Percentiles rank a stretch among this genome's conserved stretches.
These are phyloP conservation scores for Fragaria vesca DNA, from an alignment of 306 rosid species.

Conservation along the genomic window DNA sequence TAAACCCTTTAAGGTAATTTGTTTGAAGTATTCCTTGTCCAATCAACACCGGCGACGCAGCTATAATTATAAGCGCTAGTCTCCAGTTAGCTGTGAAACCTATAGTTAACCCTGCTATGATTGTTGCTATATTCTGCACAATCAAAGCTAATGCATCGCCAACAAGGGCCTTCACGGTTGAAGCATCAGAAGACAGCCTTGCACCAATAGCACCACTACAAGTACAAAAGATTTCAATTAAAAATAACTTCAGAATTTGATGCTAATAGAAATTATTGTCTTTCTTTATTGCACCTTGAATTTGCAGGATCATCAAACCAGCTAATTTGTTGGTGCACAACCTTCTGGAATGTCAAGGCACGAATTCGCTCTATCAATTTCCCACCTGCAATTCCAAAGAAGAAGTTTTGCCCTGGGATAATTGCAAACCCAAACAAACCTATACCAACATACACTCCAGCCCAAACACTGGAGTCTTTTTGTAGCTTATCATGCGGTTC, in stretches of 20 bases:
- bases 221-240: not conserved
- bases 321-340: slow-evolving; percentile 76
- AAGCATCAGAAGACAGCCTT: slow-evolving; percentile 82
- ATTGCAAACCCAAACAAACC: slow-evolving; percentile 41
- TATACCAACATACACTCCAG: slow-evolving; percentile 52
- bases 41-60: slow-evolving; percentile 55
- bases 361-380: slow-evolving; percentile 71
- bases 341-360: slow-evolving; percentile 62
- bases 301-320: slow-evolving; percentile 92
- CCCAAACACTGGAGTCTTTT: slow-evolving; percentile 65
- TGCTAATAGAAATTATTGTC: not conserved
- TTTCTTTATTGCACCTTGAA: slow-evolving; percentile 53
- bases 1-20: slow-evolving; percentile 63
- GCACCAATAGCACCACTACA: slow-evolving; percentile 82
- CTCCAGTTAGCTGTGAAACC: slow-evolving; percentile 88
- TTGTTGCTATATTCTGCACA: slow-evolving; percentile 62
- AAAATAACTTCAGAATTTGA: not conserved
- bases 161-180: slow-evolving; percentile 64
- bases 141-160: slow-evolving; percentile 77
- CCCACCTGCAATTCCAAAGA: slow-evolving; percentile 84
- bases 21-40: slow-evolving; percentile 55
- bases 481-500: slow-evolving; percentile 48
- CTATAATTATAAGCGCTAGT: slow-evolving; percentile 53
- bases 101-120: slow-evolving; percentile 57
- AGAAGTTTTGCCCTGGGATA: slow-evolving; percentile 48